Percentiles rank a stretch among this genome's conserved stretches.
phyloP scores from a whole-genome alignment of 805 yeast species.

The Nakazawaea sp. region DNA sequence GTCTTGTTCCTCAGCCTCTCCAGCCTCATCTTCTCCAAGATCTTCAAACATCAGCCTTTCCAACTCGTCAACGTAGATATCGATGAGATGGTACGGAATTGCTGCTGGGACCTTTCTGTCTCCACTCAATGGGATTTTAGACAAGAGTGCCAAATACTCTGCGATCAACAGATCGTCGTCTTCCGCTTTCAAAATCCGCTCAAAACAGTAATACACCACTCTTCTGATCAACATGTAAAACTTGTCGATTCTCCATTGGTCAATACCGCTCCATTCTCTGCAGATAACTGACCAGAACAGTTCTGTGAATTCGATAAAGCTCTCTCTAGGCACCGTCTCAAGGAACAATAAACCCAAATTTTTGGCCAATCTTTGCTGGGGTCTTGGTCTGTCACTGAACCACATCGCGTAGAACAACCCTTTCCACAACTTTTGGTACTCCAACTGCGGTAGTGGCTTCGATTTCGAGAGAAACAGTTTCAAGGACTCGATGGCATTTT shows the following conservation, averaged over 20 bases:
- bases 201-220: constrained; percentile 58
- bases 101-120: constrained; percentile 61
- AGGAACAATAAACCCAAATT: constrained; percentile 54
- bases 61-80: constrained; percentile 78
- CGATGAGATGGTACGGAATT: constrained; percentile 78
- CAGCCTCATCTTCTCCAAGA: constrained; percentile 38
- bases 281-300: constrained; percentile 79
- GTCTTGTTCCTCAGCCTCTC: constrained; percentile 32
- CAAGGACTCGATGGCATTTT: constrained; percentile 61
- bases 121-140: constrained; percentile 46
- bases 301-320: constrained; percentile 45
- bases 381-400: constrained; percentile 90
- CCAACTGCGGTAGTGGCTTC: constrained; percentile 38
- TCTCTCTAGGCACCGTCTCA: constrained; percentile 31
- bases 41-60: constrained; percentile 55
- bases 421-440: constrained; percentile 85
- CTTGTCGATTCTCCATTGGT: constrained; percentile 84
- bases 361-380: constrained; percentile 80
- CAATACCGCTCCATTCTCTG: constrained; percentile 80
- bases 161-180: constrained; percentile 50
- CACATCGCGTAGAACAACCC: constrained; percentile 96
- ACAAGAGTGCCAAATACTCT: constrained; percentile 36
- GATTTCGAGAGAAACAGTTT: constrained; percentile 46
- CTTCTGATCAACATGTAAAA: constrained; percentile 76
- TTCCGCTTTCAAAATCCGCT: constrained; percentile 39